phyloP scores from a whole-genome alignment of 1,139 yeast species.

The Candida sp. region DNA sequence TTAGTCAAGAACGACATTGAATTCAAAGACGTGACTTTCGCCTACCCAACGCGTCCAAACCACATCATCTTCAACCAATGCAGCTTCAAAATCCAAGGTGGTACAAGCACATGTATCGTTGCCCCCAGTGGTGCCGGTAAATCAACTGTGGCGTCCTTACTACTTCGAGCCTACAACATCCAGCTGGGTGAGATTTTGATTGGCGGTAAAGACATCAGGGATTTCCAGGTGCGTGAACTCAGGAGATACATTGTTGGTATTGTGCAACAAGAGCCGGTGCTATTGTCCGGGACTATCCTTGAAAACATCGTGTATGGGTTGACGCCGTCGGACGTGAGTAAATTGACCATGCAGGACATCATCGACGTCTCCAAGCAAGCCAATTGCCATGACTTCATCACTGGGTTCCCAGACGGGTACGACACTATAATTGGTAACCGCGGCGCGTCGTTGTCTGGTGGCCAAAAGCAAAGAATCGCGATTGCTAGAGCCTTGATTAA shows the following conservation, averaged over 20 bases:
- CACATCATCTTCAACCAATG: slow-evolving; percentile 71
- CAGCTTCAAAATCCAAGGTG: slow-evolving; percentile 61
- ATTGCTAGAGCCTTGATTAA: slow-evolving; percentile 81
- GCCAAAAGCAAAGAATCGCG: slow-evolving; percentile 91
- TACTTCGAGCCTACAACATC: slow-evolving; percentile 70
- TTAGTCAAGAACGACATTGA: slow-evolving; percentile 57
- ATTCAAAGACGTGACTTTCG: slow-evolving; percentile 69
- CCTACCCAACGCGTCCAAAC: slow-evolving; percentile 89
- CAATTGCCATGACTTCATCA: slow-evolving; percentile 59
- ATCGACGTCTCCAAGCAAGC: slow-evolving; percentile 51
- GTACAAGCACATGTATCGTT: slow-evolving; percentile 85
- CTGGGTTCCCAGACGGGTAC: slow-evolving; percentile 54
- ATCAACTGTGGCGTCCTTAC: slow-evolving; percentile 77
- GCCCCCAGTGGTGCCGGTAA: slow-evolving; percentile 96
- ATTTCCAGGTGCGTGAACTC: slow-evolving; percentile 72
- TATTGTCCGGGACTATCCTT: slow-evolving; percentile 77
- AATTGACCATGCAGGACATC: slow-evolving; percentile 45
- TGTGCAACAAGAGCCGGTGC: slow-evolving; percentile 88
- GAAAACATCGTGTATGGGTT: slow-evolving; percentile 85
- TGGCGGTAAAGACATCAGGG: slow-evolving; percentile 67
- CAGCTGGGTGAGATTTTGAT: slow-evolving; percentile 62
- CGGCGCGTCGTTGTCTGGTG: slow-evolving; percentile 74
- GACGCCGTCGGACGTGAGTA: slow-evolving; percentile 51
- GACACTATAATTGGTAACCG: slow-evolving; percentile 58
- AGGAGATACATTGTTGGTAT: slow-evolving; percentile 74